Conservation (phyloP, 176 grass and related monocot genomes). For the Ensete ventricosum region DNA sequence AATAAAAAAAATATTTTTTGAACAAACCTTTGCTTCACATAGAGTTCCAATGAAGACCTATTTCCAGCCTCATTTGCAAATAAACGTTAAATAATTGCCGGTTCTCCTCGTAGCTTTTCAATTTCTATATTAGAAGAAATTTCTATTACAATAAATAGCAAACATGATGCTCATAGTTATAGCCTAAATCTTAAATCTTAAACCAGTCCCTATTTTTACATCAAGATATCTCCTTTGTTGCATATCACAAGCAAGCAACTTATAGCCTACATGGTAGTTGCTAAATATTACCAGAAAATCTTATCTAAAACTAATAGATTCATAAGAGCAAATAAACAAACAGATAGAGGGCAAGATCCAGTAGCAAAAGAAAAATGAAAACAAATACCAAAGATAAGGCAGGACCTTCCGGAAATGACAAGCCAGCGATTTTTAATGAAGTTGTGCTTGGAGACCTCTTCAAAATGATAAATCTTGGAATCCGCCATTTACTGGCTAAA, state of each 20-base stretch:
- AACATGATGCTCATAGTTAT: no score
- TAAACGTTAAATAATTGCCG: no score
- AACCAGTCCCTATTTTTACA: background rate
- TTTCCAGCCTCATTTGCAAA: no score
- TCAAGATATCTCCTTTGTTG: background rate
- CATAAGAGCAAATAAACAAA: background rate
- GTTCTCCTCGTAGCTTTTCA: no score
- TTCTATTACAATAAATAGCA: no score
- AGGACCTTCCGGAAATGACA: slow-evolving; percentile 1
- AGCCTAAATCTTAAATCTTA: no score
- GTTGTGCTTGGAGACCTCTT: slow-evolving; percentile 11
- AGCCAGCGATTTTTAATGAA: slow-evolving; percentile 10
- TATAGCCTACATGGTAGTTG: background rate
- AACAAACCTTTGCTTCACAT: background rate
- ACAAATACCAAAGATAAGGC: no score
- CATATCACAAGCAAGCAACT: background rate
- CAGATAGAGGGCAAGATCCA: no score
- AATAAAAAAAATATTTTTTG: no score
- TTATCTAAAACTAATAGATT: background rate
- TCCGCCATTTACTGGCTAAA: background rate
- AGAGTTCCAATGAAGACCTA: background rate
- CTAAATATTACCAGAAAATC: no score
- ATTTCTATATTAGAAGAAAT: no score
- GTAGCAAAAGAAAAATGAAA: no score
- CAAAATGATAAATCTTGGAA: background rate